Evolutionary conservation across 192 early-diverging fungal genomes (phyloP), one percentile per base, ranked within the genome.

Genomic region (Geranomyces variabilis): DNA sequence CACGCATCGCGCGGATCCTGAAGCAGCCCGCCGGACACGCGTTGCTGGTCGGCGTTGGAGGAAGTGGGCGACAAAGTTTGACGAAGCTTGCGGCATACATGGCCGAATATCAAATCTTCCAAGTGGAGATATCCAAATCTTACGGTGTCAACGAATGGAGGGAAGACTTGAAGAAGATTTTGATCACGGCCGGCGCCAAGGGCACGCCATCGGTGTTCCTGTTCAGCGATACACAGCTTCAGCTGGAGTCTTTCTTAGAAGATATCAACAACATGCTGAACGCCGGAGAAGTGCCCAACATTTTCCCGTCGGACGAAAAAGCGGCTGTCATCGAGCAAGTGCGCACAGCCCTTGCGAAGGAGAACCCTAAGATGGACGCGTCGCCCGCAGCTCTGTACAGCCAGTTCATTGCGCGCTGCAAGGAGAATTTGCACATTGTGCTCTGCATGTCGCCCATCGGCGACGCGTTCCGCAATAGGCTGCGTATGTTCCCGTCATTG

Each of bases 221-320:
- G 45, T 86, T 87, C 71, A 81, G 79, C 56, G 86, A 87, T 56
- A 86, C 86, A 0, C 86, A 87, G 68, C 67, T 87, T 21, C 79
- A 87, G 61, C 73, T 74, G 4, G 86, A 87, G 66, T 78, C 77
- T 30, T 87, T 87, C 69, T 58, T 87, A 33, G 86, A 87, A 64
- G 86, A 87, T 59, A 87, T 87, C 63, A 87, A 87, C 76, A 87
- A 87, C 69, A 86, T 87, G 79, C 75, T 87, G 45, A 87, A 87
- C 72, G 83, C 86, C 17, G 86, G 86, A 49, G 86, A 87, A 67
- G 84, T 87, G 17, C 86, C 86, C 17, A 87, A 87, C 59, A 81
- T 87, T 30, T 87, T 87, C 61, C 73, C 83, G 19, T 60, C 81
- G 13, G 86, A 87, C 69, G 86, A 87, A 75, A 87, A 86, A 73